Evolutionary conservation across 805 yeast species (phyloP), one percentile per base, ranked within the genome.

Genomic region (Wickerhamomyces queroliae): DNA sequence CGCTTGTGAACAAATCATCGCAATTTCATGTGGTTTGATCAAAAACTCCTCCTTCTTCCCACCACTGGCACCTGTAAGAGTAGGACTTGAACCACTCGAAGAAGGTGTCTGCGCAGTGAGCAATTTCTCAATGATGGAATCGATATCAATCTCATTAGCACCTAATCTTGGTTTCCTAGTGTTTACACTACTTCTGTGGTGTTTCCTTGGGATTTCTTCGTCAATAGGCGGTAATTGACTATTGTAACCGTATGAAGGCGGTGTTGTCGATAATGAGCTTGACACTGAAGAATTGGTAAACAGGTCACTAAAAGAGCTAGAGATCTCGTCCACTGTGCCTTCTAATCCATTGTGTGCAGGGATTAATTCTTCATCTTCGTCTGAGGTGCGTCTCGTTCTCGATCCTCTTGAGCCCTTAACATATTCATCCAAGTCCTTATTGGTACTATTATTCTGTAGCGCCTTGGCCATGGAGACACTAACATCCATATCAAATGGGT

Each of bases 1-100:
- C 2, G 95, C 95, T 33, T 79, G 76, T 27, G 84, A 74, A 64
- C 99, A 93, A 36, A 93, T 81, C 46, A 76, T 73, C 22, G 87
- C 81, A 46, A 93, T 89, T 57, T 93, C 97, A 19, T 55, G 46
- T 18, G 56, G 52, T 8, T 52, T 40, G 16, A 53, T 40, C 13
- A 52, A 45, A 39, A 55, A 53, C 15, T 47, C 56, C 2, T 38
- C 45, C 15, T 7, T 20, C 5, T 39, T 9, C 16, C 16, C 16
- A 2, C 10, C 13, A 20, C 27, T 18, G n/a, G n/a, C n/a, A 35
- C 37, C 38, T 11, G 43, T 43, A 11, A 46, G 21, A 1, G 41
- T 22, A 8, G 54, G 50, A 2, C 49, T 41, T 8, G 39, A 41
- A 33, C 42, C 18, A n/a, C 39, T 40, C 4, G 51, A 42, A n/a